Conservation (phyloP, 1,284 basidiomycete species). For the Melampsora larici-populina region DNA sequence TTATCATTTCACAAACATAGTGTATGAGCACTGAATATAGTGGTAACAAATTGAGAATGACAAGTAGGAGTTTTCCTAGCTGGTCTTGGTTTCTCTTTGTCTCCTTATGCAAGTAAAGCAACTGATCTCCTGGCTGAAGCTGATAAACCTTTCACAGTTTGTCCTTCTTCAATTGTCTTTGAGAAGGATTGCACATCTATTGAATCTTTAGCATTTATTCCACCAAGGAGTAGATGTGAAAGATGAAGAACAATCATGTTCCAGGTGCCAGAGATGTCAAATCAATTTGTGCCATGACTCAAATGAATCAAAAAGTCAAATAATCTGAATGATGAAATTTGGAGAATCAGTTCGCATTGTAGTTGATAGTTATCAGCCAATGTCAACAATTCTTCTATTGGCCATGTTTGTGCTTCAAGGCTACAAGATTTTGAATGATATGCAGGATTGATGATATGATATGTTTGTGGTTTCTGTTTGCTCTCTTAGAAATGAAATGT, state of each 20-base stretch:
- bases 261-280: constrained; percentile 74
- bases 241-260: constrained; percentile 87
- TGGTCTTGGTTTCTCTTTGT: constrained; percentile 62
- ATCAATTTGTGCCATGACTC: constrained; percentile 65
- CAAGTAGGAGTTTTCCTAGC: constrained; percentile 61
- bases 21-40: constrained; percentile 70
- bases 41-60: constrained; percentile 90
- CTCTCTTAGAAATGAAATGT: constrained; percentile 55
- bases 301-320: constrained; percentile 76
- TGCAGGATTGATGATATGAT: constrained; percentile 81
- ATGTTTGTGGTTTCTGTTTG: constrained; percentile 71
- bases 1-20: constrained; percentile 46
- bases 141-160: constrained; percentile 31
- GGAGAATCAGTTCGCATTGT: constrained; percentile 66
- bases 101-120: constrained; percentile 67
- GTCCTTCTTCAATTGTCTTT: constrained; percentile 46
- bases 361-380: constrained; percentile 44
- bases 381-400: constrained; percentile 65
- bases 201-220: constrained; percentile 65
- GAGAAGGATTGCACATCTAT: constrained; percentile 47
- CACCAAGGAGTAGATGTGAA: constrained; percentile 77
- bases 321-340: constrained; percentile 69
- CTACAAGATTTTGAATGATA: constrained; percentile 80
- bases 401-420: constrained; percentile 71
- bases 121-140: constrained; percentile 43